Base-by-base conservation (phyloP, 768 basidiomycete species). In the Lanmaoa rubissima region DNA sequence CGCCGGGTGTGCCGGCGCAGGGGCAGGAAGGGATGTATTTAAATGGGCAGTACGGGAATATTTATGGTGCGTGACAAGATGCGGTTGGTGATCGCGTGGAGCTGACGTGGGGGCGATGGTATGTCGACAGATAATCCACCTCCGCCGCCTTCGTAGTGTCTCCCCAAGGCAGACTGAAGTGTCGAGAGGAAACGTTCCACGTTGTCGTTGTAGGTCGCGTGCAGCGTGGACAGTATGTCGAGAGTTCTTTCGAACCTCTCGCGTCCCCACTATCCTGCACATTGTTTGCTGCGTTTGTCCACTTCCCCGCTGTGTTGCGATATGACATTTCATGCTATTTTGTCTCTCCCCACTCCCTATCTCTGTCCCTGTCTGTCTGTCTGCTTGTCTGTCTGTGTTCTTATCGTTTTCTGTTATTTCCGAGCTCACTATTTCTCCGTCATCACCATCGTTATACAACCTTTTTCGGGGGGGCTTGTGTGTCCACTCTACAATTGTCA, bases 1-100 rank as follows among this genome's bases (percentile, higher is more conserved):
- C 53, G 6, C 35, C 58, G 10, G 55, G 52, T 13, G 44, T 45
- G 13, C 24, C 48, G 17, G 40, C 41, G 19, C 66, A 67, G 19
- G 63, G 58, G 19, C 66, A 66, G 17, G 64, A 59, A 1, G 62
- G 57, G 10, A 19, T 70, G 44, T 71, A 66, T 61, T 41, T 73
- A 44, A 51, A 31, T 21, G 67, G 58, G n/a, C 60, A 60, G 39
- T 73, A 69, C 45, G 60, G 51, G 16, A 50, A 49, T 57, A 57
- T 72, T 43, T 72, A 73, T 57, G 68, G 71, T 72, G 26, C 55
- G 71, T 64, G 49, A 17, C 8, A 21, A 19, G 51, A 17, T 13
- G 17, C 2, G 4, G 49, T 31, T 34, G 35, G 17, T 13, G 11
- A 13, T 9, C 6, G 19, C 24, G 21, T 42, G 14, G 28, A 17